Conservation (phyloP, 116 monocot species). For the Iris pallida region DNA sequence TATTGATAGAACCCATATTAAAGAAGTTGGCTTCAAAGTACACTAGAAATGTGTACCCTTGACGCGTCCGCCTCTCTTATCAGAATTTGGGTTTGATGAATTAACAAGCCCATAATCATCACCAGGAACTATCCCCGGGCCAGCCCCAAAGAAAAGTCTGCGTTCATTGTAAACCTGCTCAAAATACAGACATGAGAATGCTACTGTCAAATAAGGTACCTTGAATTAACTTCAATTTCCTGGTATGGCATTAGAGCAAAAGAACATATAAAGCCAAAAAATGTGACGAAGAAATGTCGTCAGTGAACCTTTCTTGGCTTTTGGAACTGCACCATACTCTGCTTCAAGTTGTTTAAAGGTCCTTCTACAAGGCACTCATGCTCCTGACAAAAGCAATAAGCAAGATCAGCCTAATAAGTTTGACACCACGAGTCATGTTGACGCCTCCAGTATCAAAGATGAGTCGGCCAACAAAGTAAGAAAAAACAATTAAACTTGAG, state of each 20-base stretch:
- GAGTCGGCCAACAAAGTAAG: too few relatives aligned
- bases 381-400: slow-evolving; percentile 42
- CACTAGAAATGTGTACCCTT: slow-evolving; percentile 25
- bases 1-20: not conserved
- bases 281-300: not conserved
- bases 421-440: too few relatives aligned
- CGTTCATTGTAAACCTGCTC: slow-evolving; percentile 72
- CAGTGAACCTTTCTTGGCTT: slow-evolving; percentile 78
- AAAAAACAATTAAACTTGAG: too few relatives aligned
- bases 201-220: not conserved
- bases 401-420: too few relatives aligned
- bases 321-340: slow-evolving; percentile 98
- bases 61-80: slow-evolving; percentile 58
- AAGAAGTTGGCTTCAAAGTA: not conserved
- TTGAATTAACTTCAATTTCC: not conserved
- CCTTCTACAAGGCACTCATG: slow-evolving; percentile 94
- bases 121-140: slow-evolving; percentile 35
- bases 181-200: not conserved
- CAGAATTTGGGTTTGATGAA: slow-evolving; percentile 40
- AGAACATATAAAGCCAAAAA: not conserved
- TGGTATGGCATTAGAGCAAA: not conserved
- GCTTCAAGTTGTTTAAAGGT: slow-evolving; percentile 88
- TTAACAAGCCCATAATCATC: slow-evolving; percentile 38
- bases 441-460: too few relatives aligned
- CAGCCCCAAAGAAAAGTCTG: slow-evolving; percentile 63